Evolutionary conservation across 176 grass and related monocot genomes (phyloP).

Genomic region (Oryza glaberrima): DNA sequence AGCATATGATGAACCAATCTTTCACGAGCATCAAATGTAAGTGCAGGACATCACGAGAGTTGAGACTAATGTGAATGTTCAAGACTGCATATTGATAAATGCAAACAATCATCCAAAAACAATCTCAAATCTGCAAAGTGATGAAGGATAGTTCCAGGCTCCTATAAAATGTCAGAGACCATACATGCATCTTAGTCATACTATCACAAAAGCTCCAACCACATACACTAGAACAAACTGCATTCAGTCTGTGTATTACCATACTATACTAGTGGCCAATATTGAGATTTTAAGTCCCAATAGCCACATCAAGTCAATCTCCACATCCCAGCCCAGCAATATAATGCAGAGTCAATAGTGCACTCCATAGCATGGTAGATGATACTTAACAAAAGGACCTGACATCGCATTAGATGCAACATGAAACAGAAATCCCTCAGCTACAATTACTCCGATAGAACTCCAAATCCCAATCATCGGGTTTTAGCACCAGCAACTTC

Average conservation of each 20-base stretch:
- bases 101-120: neutral
- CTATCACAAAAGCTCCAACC: neutral
- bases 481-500: constrained; percentile 14
- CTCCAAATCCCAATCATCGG: constrained; percentile 3
- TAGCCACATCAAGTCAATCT: neutral
- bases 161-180: neutral
- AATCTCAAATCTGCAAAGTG: constrained; percentile 7
- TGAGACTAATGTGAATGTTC: neutral
- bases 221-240: neutral
- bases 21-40: neutral
- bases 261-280: neutral
- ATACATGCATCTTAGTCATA: neutral
- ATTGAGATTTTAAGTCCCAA: neutral
- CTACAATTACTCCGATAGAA: neutral
- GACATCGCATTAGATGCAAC: neutral
- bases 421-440: neutral
- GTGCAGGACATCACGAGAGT: neutral
- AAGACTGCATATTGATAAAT: neutral
- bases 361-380: neutral
- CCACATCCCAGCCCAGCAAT: neutral
- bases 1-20: neutral
- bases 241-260: neutral
- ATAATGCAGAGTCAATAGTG: neutral
- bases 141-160: neutral
- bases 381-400: neutral